Evolutionary conservation across 495 filamentous ascomycete genomes (phyloP).

Genomic region (Rusavskia elegans): DNA sequence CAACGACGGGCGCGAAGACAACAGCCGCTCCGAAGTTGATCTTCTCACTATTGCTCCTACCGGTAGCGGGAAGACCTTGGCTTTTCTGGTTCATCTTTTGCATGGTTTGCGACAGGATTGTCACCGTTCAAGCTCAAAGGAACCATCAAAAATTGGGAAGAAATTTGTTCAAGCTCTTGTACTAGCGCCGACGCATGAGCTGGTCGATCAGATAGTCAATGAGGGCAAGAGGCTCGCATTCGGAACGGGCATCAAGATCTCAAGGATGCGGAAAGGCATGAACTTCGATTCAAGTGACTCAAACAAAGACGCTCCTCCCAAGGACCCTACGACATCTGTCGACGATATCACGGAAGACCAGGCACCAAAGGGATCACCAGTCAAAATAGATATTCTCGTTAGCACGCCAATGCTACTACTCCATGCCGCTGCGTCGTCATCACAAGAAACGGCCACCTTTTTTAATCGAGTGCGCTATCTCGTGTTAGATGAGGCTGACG

Average conservation of each 20-base stretch:
- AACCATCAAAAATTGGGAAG: conserved; percentile 15
- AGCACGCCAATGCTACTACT: conserved; percentile 71
- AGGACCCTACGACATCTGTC: conserved; percentile 6
- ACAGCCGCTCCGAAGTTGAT: conserved; percentile 26
- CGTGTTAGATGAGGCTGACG: conserved; percentile 87
- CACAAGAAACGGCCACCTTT: conserved; percentile 23
- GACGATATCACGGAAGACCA: conserved; percentile 25
- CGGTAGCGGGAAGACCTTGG: conserved; percentile 91
- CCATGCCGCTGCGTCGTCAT: conserved; percentile 47
- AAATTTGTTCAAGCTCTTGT: conserved; percentile 50
- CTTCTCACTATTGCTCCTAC: conserved; percentile 83
- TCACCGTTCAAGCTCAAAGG: conserved; percentile 26
- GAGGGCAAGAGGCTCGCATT: conserved; percentile 69
- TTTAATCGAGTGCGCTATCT: conserved; percentile 53
- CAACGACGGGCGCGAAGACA: background rate
- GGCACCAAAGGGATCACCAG: conserved; percentile 12
- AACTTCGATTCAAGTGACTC: conserved; percentile 31
- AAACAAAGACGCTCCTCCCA: conserved; percentile 10
- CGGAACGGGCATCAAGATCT: conserved; percentile 64
- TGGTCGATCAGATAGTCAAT: conserved; percentile 83
- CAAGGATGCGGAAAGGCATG: conserved; percentile 76
- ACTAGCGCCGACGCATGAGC: conserved; percentile 82
- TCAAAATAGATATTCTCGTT: conserved; percentile 70
- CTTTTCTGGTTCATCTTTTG: conserved; percentile 76
- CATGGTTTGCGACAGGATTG: conserved; percentile 48